Percentiles rank a stretch among this genome's conserved stretches.
Evolutionary conservation across 2,329 filamentous ascomycete species (phyloP).

Genomic region (Rutstroemia sp.): DNA sequence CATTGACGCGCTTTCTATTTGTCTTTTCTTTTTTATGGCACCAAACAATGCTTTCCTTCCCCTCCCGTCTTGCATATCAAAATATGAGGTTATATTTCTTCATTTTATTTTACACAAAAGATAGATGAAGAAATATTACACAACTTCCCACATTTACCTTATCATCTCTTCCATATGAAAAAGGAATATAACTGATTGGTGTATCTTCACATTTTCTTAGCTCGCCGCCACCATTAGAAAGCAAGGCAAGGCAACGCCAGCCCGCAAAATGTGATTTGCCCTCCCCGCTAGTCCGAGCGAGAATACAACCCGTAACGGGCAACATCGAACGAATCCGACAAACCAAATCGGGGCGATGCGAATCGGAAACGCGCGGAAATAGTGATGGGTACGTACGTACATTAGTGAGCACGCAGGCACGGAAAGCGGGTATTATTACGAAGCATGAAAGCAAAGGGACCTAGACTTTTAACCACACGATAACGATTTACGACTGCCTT

Average conservation of each 20-base stretch:
- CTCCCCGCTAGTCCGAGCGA: no score
- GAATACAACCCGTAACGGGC: neutral
- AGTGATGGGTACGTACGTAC: no score
- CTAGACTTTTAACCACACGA: no score
- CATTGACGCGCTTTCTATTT: conserved; percentile 3
- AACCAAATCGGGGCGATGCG: no score
- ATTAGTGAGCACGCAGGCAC: no score
- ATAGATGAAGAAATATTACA: conserved; percentile 10
- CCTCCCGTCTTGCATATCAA: neutral
- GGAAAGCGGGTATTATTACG: no score
- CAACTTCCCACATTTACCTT: neutral
- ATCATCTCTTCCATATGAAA: conserved; percentile 8
- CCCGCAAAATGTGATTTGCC: no score
- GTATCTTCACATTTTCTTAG: conserved; percentile 6
- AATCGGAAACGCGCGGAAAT: no score
- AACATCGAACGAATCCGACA: neutral
- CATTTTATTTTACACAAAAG: neutral
- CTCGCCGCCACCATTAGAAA: conserved; percentile 5
- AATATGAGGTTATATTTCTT: neutral
- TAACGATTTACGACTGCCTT: no score
- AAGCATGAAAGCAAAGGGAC: no score
- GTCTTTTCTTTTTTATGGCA: neutral
- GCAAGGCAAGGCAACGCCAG: no score
- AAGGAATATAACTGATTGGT: conserved; percentile 28
- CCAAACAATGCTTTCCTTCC: neutral